Percentiles rank a stretch among this genome's conserved stretches.
phyloP scores from a whole-genome alignment of 768 basidiomycete species.

The Lepiota brunneoincarnata region DNA sequence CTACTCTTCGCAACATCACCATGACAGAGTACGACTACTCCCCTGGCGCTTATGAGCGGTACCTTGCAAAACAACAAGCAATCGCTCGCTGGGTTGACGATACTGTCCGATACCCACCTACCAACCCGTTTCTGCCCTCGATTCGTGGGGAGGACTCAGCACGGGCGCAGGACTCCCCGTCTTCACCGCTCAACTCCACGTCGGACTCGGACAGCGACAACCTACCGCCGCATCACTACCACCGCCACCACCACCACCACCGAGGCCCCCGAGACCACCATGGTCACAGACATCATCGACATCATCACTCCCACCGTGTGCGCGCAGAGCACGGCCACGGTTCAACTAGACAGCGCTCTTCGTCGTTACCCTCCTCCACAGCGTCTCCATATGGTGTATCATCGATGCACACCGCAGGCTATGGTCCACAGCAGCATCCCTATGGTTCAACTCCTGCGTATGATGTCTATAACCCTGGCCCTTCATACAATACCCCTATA shows the following conservation, averaged over 20 bases:
- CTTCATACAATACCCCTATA: background rate
- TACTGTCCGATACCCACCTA: slow-evolving; percentile 9
- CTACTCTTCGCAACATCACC: background rate
- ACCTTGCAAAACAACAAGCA: slow-evolving; percentile 13
- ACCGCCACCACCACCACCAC: background rate
- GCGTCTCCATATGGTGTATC: background rate
- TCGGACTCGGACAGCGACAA: background rate
- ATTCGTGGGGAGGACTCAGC: background rate
- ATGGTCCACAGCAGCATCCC: slow-evolving; percentile 1
- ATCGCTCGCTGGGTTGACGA: slow-evolving; percentile 17
- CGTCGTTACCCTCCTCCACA: background rate
- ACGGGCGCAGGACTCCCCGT: background rate
- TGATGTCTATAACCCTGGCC: background rate
- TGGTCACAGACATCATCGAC: background rate
- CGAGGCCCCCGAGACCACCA: background rate
- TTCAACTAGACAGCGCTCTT: background rate
- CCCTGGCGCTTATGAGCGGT: slow-evolving; percentile 16
- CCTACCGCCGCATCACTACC: too few relatives aligned
- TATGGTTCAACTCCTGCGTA: background rate
- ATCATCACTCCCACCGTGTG: background rate
- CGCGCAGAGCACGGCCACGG: background rate
- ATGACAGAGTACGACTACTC: slow-evolving; percentile 21
- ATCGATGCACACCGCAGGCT: background rate
- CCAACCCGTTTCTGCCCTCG: slow-evolving; percentile 6
- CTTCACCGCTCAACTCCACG: background rate